Percentiles rank a stretch among this genome's conserved stretches.
phyloP scores from a whole-genome alignment of 306 rosid genomes.

The Pterocarpus santalinus region DNA sequence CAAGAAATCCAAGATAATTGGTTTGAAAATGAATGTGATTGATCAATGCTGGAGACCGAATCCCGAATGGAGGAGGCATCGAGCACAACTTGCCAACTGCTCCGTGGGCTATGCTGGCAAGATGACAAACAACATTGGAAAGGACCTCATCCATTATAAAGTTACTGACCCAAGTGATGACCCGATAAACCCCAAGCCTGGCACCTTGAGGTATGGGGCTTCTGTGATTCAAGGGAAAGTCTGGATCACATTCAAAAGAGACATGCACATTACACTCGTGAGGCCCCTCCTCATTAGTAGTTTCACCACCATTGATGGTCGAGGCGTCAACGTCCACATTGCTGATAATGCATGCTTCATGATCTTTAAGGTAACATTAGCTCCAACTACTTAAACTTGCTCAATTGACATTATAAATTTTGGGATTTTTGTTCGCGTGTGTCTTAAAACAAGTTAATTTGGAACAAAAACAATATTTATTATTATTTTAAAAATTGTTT shows the following conservation, averaged over 20 bases:
- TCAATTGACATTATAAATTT: neutral
- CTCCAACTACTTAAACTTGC: neutral
- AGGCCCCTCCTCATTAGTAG: constrained; percentile 53
- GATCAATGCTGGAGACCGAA: constrained; percentile 51
- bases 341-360: constrained; percentile 48
- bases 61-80: constrained; percentile 43
- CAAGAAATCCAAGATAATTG: constrained; percentile 23
- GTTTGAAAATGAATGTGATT: constrained; percentile 47
- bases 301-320: constrained; percentile 57
- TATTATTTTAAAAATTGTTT: no score
- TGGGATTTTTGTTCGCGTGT: neutral
- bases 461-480: no score
- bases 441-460: no score
- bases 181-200: constrained; percentile 35
- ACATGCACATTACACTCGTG: constrained; percentile 42
- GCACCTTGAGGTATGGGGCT: constrained; percentile 50
- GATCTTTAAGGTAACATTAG: constrained; percentile 43
- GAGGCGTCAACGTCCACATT: constrained; percentile 40
- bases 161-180: constrained; percentile 49
- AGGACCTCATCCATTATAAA: constrained; percentile 41
- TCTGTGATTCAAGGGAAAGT: constrained; percentile 50
- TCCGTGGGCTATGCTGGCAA: constrained; percentile 45
- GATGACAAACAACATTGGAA: constrained; percentile 48
- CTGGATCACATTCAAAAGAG: constrained; percentile 50
- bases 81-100: constrained; percentile 44